phyloP scores from a whole-genome alignment of 2,329 filamentous ascomycete genomes.

The Colletotrichum sp. region DNA sequence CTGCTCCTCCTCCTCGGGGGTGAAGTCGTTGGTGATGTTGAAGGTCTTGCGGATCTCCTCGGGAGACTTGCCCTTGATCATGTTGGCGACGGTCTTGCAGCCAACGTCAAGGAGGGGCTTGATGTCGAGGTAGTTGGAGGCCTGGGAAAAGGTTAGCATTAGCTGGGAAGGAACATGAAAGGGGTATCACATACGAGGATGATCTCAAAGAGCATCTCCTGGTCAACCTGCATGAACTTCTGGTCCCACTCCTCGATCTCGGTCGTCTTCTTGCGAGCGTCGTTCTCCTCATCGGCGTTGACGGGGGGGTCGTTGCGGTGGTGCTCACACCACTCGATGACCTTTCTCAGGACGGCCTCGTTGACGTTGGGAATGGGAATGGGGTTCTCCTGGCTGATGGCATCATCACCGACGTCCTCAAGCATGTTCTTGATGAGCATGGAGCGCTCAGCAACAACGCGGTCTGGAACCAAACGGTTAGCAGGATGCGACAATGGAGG shows the following conservation, averaged over 20 bases:
- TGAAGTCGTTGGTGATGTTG: slow-evolving; percentile 99
- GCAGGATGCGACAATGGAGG: neutral
- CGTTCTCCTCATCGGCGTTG: slow-evolving; percentile 86
- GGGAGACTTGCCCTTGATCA: slow-evolving; percentile 99
- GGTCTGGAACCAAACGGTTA: slow-evolving; percentile 58
- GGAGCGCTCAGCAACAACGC: slow-evolving; percentile 85
- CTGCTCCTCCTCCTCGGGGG: slow-evolving; percentile 98
- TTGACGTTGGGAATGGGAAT: slow-evolving; percentile 95
- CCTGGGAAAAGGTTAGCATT: slow-evolving; percentile 53
- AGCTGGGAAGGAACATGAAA: neutral
- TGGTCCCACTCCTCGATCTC: slow-evolving; percentile 99
- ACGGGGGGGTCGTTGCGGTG: slow-evolving; percentile 84
- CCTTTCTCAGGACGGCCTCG: slow-evolving; percentile 91
- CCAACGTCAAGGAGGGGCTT: slow-evolving; percentile 97
- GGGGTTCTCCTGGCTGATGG: slow-evolving; percentile 60
- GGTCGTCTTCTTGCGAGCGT: slow-evolving; percentile 96
- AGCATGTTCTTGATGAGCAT: slow-evolving; percentile 98
- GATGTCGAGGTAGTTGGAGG: slow-evolving; percentile 98
- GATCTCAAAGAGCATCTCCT: slow-evolving; percentile 99
- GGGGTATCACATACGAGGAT: slow-evolving; percentile 75
- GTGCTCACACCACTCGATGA: slow-evolving; percentile 97
- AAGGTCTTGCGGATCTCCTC: slow-evolving; percentile 99
- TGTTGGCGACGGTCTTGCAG: slow-evolving; percentile 99
- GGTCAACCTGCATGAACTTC: slow-evolving; percentile 99
- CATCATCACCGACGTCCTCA: slow-evolving; percentile 81